Base-by-base conservation (phyloP, 768 basidiomycete species). In the Tricholoma saponaceum region DNA sequence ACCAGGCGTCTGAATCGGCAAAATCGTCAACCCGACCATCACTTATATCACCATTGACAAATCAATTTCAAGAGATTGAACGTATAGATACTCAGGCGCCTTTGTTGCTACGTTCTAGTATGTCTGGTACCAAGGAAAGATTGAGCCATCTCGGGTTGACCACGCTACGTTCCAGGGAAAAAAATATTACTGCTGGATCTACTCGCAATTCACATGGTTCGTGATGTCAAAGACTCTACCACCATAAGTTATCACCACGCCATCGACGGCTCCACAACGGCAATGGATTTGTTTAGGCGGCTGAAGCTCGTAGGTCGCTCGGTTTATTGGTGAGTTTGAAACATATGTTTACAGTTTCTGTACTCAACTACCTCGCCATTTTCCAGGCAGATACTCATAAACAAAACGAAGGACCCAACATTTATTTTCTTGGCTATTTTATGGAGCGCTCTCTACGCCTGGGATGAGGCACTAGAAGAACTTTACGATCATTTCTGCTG, bases 361-460 rank as follows among this genome's bases (percentile, higher is more conserved):
- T 59, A 14, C 65, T 66, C 8, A 70, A 72, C 52, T 9, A 8
- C 41, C 9, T 5, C 18, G 18, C 20, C 18, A 43, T 43, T 43
- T n/a, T 20, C 3, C 41, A 43, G 41, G 41, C 18, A 9, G 26
- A 58, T 55, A 44, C 66, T 68, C 16, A 62, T 68, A 28, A 55
- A 60, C 30, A 62, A 60, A 10, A 63, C 61, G 2, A 51, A 71
- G 3, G 84, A 85, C 56, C 81, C 83, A 7, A 85, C 83, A 0
- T 83, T 84, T 55, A 61, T 85, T 8, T 70, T 85, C 46, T 61
- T 85, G 6, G 72, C 78, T 50, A 66, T 79, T 5, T 65, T 85
- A 20, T 85, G 84, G 84, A 83, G 83, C 55, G 77, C 82, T 0
- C 61, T 84, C 30, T 85, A 85, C 62, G 77, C 83, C 0, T 85